A percentile compares a stretch with the other conserved stretches of the same genome.
phyloP scores from a whole-genome alignment of 805 yeast species.

The Candida ascalaphidarum region DNA sequence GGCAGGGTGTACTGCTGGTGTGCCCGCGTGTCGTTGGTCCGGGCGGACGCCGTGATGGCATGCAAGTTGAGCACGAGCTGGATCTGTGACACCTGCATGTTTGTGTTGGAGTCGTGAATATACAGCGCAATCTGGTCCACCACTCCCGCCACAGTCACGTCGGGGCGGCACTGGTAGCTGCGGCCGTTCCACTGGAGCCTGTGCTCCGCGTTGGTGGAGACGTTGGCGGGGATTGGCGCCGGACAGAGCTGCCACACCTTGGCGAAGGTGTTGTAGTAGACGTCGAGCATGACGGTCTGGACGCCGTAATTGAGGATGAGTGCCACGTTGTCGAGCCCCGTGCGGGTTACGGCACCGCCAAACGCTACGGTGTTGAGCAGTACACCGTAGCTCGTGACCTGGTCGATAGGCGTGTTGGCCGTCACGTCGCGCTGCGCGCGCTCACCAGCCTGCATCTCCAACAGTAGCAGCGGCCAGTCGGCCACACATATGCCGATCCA shows the following conservation, averaged over 20 bases:
- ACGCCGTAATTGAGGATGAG: conserved; percentile 33
- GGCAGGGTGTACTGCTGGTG: too few relatives aligned
- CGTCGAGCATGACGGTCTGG: conserved; percentile 40
- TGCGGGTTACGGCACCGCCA: conserved; percentile 18
- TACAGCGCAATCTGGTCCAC: conserved; percentile 11
- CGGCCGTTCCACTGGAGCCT: conserved; percentile 18
- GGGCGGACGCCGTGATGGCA: conserved; percentile 7
- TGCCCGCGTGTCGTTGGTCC: too few relatives aligned
- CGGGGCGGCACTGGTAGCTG: conserved; percentile 19
- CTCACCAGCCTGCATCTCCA: conserved; percentile 9
- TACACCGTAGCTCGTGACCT: conserved; percentile 21
- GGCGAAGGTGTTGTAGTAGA: conserved; percentile 45
- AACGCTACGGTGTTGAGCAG: conserved; percentile 21
- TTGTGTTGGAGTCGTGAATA: conserved; percentile 19
- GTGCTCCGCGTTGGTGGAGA: conserved; percentile 4
- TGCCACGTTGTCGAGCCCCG: conserved; percentile 8
- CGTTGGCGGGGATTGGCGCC: conserved; percentile 25
- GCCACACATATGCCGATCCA: neutral
- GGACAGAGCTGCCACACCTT: conserved; percentile 50
- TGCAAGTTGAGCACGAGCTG: conserved; percentile 20
- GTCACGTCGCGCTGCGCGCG: conserved; percentile 30
- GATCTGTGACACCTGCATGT: conserved; percentile 23
- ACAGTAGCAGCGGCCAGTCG: conserved; percentile 4
- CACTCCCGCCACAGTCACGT: conserved; percentile 14
- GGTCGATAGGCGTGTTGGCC: conserved; percentile 21